Evolutionary conservation across 331 rosid genomes (phyloP).

Genomic region (Erythrophleum ivorense): DNA sequence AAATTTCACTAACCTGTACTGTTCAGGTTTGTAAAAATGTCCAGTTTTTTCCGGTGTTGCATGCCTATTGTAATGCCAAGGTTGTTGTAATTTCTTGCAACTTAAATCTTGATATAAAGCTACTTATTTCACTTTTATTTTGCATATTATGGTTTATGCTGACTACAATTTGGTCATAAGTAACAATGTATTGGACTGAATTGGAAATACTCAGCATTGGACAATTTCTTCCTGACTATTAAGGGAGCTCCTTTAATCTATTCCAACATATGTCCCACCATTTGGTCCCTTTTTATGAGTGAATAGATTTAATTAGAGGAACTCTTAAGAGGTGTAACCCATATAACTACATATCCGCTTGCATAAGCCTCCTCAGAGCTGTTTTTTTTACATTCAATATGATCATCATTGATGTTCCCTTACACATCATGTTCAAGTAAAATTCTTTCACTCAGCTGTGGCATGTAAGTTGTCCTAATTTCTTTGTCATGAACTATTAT

Average conservation of each 20-base stretch:
- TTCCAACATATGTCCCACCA: slow-evolving; percentile 4
- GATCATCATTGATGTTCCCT: background rate
- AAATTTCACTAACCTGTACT: background rate
- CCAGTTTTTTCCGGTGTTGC: slow-evolving; percentile 1
- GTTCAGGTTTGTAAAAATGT: slow-evolving; percentile 14
- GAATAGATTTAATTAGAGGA: background rate
- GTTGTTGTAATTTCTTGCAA: slow-evolving; percentile 11
- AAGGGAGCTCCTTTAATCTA: background rate
- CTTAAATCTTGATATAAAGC: slow-evolving; percentile 24
- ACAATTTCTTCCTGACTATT: background rate
- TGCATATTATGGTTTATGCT: slow-evolving; percentile 16
- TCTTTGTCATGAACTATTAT: slow-evolving; percentile 19
- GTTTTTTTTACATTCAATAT: background rate
- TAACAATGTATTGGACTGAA: slow-evolving; percentile 11
- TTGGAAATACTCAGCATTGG: background rate
- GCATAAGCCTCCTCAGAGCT: background rate
- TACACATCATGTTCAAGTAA: background rate
- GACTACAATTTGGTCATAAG: slow-evolving; percentile 5
- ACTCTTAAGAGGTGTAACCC: background rate
- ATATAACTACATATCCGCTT: background rate
- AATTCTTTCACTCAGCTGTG: slow-evolving; percentile 10
- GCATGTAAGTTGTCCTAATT: slow-evolving; percentile 28
- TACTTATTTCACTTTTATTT: background rate
- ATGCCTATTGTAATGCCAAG: slow-evolving; percentile 5
- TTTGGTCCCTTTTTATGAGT: slow-evolving; percentile 6